phyloP scores from a whole-genome alignment of 177 flowering plant genomes.

The Vitis hybrid region DNA sequence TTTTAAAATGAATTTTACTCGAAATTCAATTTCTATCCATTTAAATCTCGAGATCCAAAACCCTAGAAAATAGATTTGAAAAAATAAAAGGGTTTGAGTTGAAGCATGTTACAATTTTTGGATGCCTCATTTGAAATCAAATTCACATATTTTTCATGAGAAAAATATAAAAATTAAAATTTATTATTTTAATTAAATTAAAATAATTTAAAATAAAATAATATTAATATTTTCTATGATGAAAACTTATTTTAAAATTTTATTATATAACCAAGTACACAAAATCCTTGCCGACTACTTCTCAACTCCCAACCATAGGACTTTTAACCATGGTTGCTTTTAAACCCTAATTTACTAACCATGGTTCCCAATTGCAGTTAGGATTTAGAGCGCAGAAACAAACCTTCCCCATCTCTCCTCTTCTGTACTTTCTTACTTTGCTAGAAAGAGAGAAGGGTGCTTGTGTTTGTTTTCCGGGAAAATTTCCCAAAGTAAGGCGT shows the following conservation, averaged over 20 bases:
- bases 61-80: too few relatives aligned
- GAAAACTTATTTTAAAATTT: not conserved
- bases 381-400: conserved; percentile 10
- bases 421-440: not conserved
- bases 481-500: conserved; percentile 5
- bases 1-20: too few relatives aligned
- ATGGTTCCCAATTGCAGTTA: conserved; percentile 13
- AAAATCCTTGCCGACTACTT: conserved; percentile 31
- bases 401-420: conserved; percentile 1
- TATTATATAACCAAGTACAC: conserved; percentile 14
- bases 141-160: not conserved
- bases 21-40: too few relatives aligned
- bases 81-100: too few relatives aligned
- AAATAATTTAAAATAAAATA: too few relatives aligned
- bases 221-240: not conserved
- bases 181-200: too few relatives aligned
- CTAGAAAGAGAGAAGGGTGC: not conserved
- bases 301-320: conserved; percentile 18
- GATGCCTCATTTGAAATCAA: not conserved
- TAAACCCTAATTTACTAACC: conserved; percentile 8
- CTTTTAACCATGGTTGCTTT: conserved; percentile 24
- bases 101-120: not conserved
- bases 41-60: too few relatives aligned
- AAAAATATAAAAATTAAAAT: too few relatives aligned
- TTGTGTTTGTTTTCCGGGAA: conserved; percentile 11